A percentile compares a stretch with the other conserved stretches of the same genome.
Conservation (phyloP, 441 rosid species). For the Gossypium gossypioides region DNA sequence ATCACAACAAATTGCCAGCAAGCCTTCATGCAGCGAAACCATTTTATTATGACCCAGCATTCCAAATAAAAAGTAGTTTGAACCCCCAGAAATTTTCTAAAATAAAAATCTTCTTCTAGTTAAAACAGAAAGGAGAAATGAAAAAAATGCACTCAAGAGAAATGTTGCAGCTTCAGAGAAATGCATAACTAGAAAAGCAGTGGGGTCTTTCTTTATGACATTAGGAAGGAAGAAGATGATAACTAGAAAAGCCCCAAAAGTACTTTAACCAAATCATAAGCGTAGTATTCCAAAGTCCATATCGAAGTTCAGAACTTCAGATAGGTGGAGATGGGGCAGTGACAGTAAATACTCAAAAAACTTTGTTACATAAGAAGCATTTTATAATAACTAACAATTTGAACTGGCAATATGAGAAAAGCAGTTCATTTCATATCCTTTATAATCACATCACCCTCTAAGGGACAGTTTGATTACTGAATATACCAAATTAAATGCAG, state of each 20-base stretch:
- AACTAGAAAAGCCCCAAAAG: neutral
- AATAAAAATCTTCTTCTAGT: neutral
- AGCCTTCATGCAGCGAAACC: neutral
- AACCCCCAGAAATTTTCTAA: neutral
- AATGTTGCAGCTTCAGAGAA: neutral
- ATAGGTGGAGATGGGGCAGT: neutral
- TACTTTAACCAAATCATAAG: neutral
- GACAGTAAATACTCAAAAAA: neutral
- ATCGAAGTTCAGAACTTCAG: neutral
- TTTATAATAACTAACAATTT: neutral
- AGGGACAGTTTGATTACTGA: neutral
- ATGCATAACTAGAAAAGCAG: neutral
- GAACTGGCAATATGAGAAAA: neutral
- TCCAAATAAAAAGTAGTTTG: neutral
- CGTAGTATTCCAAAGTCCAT: neutral
- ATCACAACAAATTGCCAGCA: neutral
- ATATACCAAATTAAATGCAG: neutral
- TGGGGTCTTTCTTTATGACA: neutral
- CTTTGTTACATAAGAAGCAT: neutral
- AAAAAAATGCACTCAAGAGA: neutral
- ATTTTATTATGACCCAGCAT: neutral
- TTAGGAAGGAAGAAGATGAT: neutral
- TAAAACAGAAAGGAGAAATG: neutral
- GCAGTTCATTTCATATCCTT: neutral
- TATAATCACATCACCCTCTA: neutral